A percentile compares a stretch with the other conserved stretches of the same genome.
phyloP scores from a whole-genome alignment of 805 yeast genomes.

The Suhomyces canberraensis region DNA sequence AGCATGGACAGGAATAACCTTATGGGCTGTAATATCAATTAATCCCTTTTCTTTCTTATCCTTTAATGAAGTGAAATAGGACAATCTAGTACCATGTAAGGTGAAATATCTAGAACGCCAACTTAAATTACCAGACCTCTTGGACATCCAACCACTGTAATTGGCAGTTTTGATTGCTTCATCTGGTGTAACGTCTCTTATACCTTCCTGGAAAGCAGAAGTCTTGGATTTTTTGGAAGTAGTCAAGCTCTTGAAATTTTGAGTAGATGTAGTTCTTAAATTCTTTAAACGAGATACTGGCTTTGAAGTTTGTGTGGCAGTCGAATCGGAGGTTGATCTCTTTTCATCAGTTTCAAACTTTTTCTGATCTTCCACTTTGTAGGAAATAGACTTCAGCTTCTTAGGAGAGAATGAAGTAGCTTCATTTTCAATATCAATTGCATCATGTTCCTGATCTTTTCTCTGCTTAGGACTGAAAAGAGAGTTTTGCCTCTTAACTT shows the following conservation, averaged over 20 bases:
- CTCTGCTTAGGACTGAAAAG: slow-evolving; percentile 10
- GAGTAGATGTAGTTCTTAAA: slow-evolving; percentile 52
- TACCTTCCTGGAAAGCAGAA: slow-evolving; percentile 85
- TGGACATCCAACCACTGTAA: slow-evolving; percentile 93
- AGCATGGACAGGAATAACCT: slow-evolving; percentile 66
- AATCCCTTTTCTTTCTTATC: slow-evolving; percentile 88
- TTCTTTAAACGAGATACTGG: slow-evolving; percentile 44
- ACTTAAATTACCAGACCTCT: slow-evolving; percentile 75
- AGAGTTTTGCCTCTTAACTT: slow-evolving; percentile 18
- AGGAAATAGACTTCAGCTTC: slow-evolving; percentile 24
- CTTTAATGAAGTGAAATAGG: slow-evolving; percentile 74
- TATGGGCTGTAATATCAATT: slow-evolving; percentile 93
- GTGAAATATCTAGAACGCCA: slow-evolving; percentile 90
- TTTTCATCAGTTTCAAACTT: slow-evolving; percentile 27
- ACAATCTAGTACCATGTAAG: slow-evolving; percentile 86
- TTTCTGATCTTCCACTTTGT: slow-evolving; percentile 31
- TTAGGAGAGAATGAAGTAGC: slow-evolving; percentile 34
- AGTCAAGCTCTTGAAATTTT: slow-evolving; percentile 44
- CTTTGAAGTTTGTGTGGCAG: slow-evolving; percentile 8
- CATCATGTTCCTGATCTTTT: slow-evolving; percentile 6
- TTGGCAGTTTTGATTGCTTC: slow-evolving; percentile 75
- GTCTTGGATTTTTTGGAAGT: slow-evolving; percentile 60
- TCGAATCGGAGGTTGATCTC: slow-evolving; percentile 38
- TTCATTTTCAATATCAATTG: slow-evolving; percentile 34
- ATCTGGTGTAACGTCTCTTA: slow-evolving; percentile 67